Base-by-base conservation (phyloP, 352 stramenopile species). In the Phytopythium mirpurense region DNA sequence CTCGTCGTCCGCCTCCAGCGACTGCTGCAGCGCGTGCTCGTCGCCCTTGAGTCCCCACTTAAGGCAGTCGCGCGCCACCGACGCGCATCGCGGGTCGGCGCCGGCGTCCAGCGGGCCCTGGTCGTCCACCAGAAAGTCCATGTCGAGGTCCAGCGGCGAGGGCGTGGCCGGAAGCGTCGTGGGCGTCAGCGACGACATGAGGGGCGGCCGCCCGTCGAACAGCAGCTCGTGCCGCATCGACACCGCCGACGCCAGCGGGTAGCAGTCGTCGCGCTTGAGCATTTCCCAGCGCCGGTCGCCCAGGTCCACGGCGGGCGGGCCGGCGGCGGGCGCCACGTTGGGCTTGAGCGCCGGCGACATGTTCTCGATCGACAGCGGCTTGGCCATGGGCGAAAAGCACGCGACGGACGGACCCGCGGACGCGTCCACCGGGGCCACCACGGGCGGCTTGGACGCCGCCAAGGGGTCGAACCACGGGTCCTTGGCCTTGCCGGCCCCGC, bases 281-380 rank as follows among this genome's bases (percentile, higher is more conserved):
- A 57, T 51, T 19, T 85, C 78, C 59, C 73, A 79, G 38, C 67
- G 59, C 41, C 72, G 58, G 51, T 70, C 56, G 31, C 68, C 70
- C 26, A 93, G 45, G 34, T 93, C 78, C 19, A 90, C 78, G 5
- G 75, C 67, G 6, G 83, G 79, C 9, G 78, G 81, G 18, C 64
- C 59, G 4, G 71, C 37, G 7, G 45, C 34, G 3, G 70, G 72
- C 3, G 77, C 62, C 62, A 86, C 86, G 2, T 72, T 73, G 5
- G 83, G 83, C 65, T 93, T 93, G 24, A 93, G 41, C 15, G 79
- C 78, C 0, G 83, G 83, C 10, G 83, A 93, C 83, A 93, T 91
- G 62, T 93, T 93, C 50, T 93, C 83, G 45, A 88, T 73, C 18
- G 75, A 59, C 26, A 89, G 57, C n/a, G 75, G 65, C 63, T 90